Evolutionary conservation across 768 basidiomycete genomes (phyloP).

Genomic region (Pluteus cervinus): DNA sequence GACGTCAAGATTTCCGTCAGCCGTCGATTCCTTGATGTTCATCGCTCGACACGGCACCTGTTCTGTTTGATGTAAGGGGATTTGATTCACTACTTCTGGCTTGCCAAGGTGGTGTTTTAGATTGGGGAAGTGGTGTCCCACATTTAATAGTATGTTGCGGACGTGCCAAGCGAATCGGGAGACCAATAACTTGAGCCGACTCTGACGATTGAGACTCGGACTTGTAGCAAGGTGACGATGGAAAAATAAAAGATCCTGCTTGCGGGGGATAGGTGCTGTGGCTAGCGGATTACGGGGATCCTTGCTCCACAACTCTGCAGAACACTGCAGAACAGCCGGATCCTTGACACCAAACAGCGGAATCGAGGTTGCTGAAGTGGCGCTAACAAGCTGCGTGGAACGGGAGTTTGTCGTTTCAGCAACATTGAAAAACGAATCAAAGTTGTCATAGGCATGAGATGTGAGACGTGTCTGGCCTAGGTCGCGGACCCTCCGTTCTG

Average conservation of each 20-base stretch:
- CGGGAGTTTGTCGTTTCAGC: slow-evolving; percentile 23
- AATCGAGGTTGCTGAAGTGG: slow-evolving; percentile 26
- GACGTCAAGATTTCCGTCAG: slow-evolving; percentile 1
- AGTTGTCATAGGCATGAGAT: slow-evolving; percentile 34
- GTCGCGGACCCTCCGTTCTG: slow-evolving; percentile 8
- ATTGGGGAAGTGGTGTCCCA: slow-evolving; percentile 7
- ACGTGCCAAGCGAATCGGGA: too few species aligned
- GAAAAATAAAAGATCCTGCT: slow-evolving; percentile 9
- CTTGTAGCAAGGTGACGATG: slow-evolving; percentile 5
- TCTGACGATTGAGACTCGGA: background rate
- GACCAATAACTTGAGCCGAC: slow-evolving; percentile 10
- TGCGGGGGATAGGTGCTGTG: slow-evolving; percentile 17
- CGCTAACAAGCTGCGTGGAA: slow-evolving; percentile 17
- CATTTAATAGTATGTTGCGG: slow-evolving; percentile 8
- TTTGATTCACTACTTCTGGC: slow-evolving; percentile 19
- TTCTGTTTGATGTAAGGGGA: slow-evolving; percentile 16
- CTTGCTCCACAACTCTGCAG: slow-evolving; percentile 14
- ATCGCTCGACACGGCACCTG: slow-evolving; percentile 11
- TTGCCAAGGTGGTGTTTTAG: slow-evolving; percentile 9
- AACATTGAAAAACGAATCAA: slow-evolving; percentile 30
- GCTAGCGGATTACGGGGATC: slow-evolving; percentile 22
- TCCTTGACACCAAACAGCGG: slow-evolving; percentile 17
- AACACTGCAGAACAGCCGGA: slow-evolving; percentile 21
- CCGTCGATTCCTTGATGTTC: slow-evolving; percentile 1
- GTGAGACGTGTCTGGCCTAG: slow-evolving; percentile 18